phyloP scores from a whole-genome alignment of 75 land plant species.

The Pseudotsuga menziesii region DNA sequence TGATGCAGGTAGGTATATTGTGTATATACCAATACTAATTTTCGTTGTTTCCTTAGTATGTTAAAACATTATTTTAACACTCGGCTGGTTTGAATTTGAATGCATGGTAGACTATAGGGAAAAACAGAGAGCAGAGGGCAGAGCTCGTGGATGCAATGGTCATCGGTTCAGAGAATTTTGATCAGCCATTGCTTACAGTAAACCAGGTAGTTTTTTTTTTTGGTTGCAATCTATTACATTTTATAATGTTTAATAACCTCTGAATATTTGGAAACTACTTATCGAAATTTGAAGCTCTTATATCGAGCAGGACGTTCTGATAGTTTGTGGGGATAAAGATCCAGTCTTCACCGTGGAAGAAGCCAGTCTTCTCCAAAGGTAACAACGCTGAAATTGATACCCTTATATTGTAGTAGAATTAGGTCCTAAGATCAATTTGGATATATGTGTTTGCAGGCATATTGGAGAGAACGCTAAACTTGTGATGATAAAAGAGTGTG shows the following conservation, averaged over 20 bases:
- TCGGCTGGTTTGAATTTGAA: not conserved
- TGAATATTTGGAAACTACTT: not conserved
- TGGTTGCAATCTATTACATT: not conserved
- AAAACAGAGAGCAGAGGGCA: not conserved
- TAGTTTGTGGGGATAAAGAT: not conserved
- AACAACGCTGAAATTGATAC: no score
- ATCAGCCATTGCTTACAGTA: not conserved
- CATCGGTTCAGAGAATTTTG: not conserved
- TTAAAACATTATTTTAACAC: not conserved
- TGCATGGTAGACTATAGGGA: not conserved
- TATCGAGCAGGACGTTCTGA: not conserved
- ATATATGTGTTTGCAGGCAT: constrained; percentile 16
- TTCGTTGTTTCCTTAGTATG: not conserved
- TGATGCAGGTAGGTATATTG: not conserved
- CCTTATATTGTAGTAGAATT: no score
- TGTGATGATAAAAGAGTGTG: constrained; percentile 19
- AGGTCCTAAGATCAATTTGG: not conserved
- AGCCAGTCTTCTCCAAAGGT: no score
- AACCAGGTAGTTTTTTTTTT: not conserved
- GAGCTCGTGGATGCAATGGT: not conserved
- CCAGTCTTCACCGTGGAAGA: no score
- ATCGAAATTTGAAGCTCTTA: not conserved
- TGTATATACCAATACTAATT: not conserved
- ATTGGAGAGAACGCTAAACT: constrained; percentile 15
- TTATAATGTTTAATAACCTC: no score